Evolutionary conservation across 202 grass and related monocot genomes (phyloP), one percentile per base, ranked within the genome.

Genomic region (Cymbopogon flexuosus): DNA sequence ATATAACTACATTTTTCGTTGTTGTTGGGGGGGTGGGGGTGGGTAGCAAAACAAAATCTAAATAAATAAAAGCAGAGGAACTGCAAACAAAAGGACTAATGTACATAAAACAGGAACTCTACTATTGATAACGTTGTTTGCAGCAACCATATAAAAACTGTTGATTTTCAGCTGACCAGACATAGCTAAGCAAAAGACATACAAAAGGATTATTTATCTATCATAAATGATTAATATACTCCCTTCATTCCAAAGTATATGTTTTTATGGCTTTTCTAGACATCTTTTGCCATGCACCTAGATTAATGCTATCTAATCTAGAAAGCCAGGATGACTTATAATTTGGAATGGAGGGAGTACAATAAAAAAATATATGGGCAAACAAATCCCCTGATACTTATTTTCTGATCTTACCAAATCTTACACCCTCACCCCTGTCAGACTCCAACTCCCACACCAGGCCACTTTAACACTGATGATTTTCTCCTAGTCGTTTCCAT

Each of bases 111-210:
- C 40, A 19, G 39, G 39, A 3, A 54, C n/a, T 68, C 21, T 59
- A 62, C 30, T 62, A 78, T 63, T 1, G 18, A 74, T 27, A 82
- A 21, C 24, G n/a, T 29, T 70, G 61, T 87, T 75, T 40, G 12
- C 13, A 78, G 43, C 11, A 30, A 19, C 19, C 21, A 69, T 31
- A 65, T 49, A 57, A 33, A 52, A 24, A 84, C 8, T 29, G 23
- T 19, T 43, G 74, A 49, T 62, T 24, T 42, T 22, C 51, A 54
- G 16, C 49, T 54, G 49, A 54, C 49, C 49, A 54, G 16, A 54
- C 49, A 54, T 19, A 0, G 18, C 51, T 54, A 19, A 19, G 51
- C 51, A 54, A 19, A 54, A 54, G 51, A 54, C 6, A 8, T 2
- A 19, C 18, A 54, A 0, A 19, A 52, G 49, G 18, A 54, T 19